Base-by-base conservation (phyloP, 331 rosid species). In the Quercus tomentella region DNA sequence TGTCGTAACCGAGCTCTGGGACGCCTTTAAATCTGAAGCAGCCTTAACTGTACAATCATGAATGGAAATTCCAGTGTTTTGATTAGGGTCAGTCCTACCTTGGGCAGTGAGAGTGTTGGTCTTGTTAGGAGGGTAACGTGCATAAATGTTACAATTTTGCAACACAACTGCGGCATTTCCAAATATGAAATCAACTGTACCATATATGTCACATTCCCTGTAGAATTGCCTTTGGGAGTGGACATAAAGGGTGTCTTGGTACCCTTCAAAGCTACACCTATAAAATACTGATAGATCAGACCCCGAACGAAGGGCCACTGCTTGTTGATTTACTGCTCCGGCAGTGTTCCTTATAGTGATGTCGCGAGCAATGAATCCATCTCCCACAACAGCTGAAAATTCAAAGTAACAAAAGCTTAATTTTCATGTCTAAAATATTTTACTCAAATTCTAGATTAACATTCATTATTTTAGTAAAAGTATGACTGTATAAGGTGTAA, bases 311-410 rank as follows among this genome's bases (percentile, higher is more conserved):
- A 94, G 71, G 21, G 98, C 98, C 83, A 94, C 98, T 1, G 98
- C 97, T 79, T 94, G 98, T 35, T 91, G 90, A 25, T 86, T 94
- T 60, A 82, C 51, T 6, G 90, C 83, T 57, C 98, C 97, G 56
- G 98, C 98, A 0, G 98, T 89, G 89, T 94, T 94, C 79, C 90
- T 77, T 56, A 94, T 84, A 63, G 98, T 94, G 22, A 94, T 92
- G 81, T 82, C 97, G 57, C 87, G 89, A 4, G 90, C 98, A 45
- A 92, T 92, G 18, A 94, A 94, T 33, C 88, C 87, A 77, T 92
- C 94, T 60, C 97, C 97, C 2, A 77, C 87, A 2, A 74, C 93
- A 58, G 96, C 98, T 94, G 78, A 1, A 76, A 70, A 70, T 56
- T 61, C n/a, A 12, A 70, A 70, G 14, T 2, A 37, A 37, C 43